Conservation (phyloP, 2,329 filamentous ascomycete genomes). For the Colletotrichum ledebouriae region DNA sequence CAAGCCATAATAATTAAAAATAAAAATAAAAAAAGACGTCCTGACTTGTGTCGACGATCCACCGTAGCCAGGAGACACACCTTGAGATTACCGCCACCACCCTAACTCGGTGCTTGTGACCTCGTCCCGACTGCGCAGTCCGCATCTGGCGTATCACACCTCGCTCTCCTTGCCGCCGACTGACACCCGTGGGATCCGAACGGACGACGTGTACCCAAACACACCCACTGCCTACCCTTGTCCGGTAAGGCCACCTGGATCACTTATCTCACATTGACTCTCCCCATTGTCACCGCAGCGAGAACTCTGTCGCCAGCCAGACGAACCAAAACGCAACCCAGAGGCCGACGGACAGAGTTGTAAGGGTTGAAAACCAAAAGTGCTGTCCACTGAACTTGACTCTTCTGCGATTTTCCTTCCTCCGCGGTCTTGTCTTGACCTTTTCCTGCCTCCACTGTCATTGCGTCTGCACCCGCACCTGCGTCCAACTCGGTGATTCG, state of each 20-base stretch:
- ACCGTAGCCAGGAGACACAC: slow-evolving; percentile 1
- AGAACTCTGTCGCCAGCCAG: slow-evolving; percentile 7
- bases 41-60: neutral
- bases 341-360: neutral
- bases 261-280: no score
- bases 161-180: slow-evolving; percentile 31
- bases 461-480: slow-evolving; percentile 27
- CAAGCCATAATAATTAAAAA: no score
- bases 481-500: slow-evolving; percentile 18
- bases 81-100: slow-evolving; percentile 9
- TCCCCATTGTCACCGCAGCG: slow-evolving; percentile 11
- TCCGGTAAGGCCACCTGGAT: slow-evolving; percentile 32
- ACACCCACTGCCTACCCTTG: slow-evolving; percentile 24
- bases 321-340: neutral
- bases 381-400: slow-evolving; percentile 18
- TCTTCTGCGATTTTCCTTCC: neutral
- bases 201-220: slow-evolving; percentile 18
- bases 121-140: slow-evolving; percentile 10
- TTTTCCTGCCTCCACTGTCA: neutral
- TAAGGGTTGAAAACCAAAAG: neutral
- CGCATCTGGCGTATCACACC: slow-evolving; percentile 21
- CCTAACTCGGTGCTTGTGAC: slow-evolving; percentile 34
- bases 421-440: neutral
- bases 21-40: no score
- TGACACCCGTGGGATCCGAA: slow-evolving; percentile 37